Conservation (phyloP, 352 stramenopile species). For the Pseudoperonospora humuli region DNA sequence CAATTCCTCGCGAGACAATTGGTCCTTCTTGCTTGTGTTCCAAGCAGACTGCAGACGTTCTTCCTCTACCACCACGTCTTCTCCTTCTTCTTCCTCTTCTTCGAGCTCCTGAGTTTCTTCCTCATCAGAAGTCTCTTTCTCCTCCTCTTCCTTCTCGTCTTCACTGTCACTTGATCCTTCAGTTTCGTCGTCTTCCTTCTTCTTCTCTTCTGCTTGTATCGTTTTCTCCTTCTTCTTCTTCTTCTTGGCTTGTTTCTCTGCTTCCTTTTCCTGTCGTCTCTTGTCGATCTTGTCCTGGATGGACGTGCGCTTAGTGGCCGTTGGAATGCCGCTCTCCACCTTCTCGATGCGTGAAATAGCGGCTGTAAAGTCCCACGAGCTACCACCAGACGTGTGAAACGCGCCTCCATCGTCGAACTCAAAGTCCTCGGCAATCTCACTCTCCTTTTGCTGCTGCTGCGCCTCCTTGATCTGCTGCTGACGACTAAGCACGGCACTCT, state of each 20-base stretch:
- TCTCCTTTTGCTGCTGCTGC: constrained; percentile 37
- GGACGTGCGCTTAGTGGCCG: constrained; percentile 64
- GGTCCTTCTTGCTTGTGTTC: constrained; percentile 44
- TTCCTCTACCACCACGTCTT: constrained; percentile 75
- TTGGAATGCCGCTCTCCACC: constrained; percentile 51
- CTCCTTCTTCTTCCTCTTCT: constrained; percentile 20
- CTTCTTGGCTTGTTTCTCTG: constrained; percentile 46
- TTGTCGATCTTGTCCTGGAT: constrained; percentile 86
- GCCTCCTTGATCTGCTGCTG: constrained; percentile 41
- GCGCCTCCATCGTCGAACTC: constrained; percentile 69
- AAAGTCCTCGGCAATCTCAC: constrained; percentile 72
- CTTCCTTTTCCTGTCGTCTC: constrained; percentile 61
- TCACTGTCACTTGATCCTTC: constrained; percentile 13
- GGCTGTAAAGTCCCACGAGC: constrained; percentile 84
- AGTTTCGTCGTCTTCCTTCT: constrained; percentile 29
- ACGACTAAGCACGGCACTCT: constrained; percentile 65
- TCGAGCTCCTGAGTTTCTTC: no score
- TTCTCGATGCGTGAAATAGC: constrained; percentile 80
- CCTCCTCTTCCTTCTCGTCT: constrained; percentile 20
- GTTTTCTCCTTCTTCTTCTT: constrained; percentile 39
- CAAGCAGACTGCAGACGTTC: constrained; percentile 56
- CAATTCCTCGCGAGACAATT: constrained; percentile 46
- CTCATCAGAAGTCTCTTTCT: constrained; percentile 5
- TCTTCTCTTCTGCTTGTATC: constrained; percentile 22
- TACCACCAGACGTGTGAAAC: constrained; percentile 45